Percentiles rank a stretch among this genome's conserved stretches.
Conservation (phyloP, 148 eudicot genomes). For the Camellia sinensis region DNA sequence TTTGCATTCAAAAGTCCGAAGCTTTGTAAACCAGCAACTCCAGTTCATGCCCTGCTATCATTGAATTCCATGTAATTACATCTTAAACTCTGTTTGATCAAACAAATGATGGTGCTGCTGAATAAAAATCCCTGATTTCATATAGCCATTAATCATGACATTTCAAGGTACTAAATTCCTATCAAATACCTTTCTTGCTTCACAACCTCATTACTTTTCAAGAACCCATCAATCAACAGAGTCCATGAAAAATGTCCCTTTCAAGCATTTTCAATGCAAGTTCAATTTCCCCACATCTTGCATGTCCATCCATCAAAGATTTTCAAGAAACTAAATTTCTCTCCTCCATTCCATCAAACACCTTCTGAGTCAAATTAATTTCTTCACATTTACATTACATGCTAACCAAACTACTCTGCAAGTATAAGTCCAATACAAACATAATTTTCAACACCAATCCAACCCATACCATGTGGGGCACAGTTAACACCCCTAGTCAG, state of each 20-base stretch:
- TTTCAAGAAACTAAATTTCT: constrained; percentile 32
- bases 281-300: constrained; percentile 16
- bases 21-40: constrained; percentile 19
- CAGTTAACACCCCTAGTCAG: too few relatives aligned
- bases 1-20: background rate
- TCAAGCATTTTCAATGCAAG: constrained; percentile 23
- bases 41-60: constrained; percentile 28
- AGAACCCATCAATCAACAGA: constrained; percentile 28
- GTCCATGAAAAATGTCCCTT: constrained; percentile 32
- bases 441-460: constrained; percentile 31
- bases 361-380: constrained; percentile 23
- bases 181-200: constrained; percentile 26
- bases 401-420: constrained; percentile 31
- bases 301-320: constrained; percentile 37
- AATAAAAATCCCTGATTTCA: constrained; percentile 27
- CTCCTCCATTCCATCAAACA: constrained; percentile 26
- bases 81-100: constrained; percentile 24
- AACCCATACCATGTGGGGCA: background rate
- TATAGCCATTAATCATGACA: constrained; percentile 35
- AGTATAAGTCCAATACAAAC: constrained; percentile 21
- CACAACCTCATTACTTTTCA: constrained; percentile 19
- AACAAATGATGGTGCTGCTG: constrained; percentile 16
- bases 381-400: constrained; percentile 33
- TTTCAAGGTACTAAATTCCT: constrained; percentile 28
- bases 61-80: constrained; percentile 34